Base-by-base conservation (phyloP, 495 filamentous ascomycete species). In the Talaromyces borbonicus region DNA sequence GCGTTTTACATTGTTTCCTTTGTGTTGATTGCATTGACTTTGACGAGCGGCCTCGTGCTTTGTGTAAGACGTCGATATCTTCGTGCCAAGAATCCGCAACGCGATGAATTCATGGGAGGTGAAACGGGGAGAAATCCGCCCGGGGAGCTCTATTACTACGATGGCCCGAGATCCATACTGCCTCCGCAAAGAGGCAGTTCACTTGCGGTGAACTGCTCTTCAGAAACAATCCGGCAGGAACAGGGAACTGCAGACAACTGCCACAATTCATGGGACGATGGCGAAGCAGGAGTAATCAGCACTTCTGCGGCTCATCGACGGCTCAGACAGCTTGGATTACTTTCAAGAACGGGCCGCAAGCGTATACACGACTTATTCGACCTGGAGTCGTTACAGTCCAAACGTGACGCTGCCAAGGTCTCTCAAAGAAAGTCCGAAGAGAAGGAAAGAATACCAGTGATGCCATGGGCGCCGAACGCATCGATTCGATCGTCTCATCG, bases 391-490 rank as follows among this genome's bases (percentile, higher is more conserved):
- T 14, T 41, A 20, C 35, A 32, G 23, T 48, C 46, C 18, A 48
- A 19, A 11, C 16, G 27, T 19, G 46, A 24, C 9, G 18, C 24
- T 29, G 23, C 16, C 5, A 41, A 31, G 11, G 27, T 8, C 12
- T 8, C 12, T 15, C 41, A 32, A 27, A 24, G 14, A 43, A 24
- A 31, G 5, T 35, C 43, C 19, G 30, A 32, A 16, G 43, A 46
- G 11, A 40, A 15, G 8, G 22, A 32, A 7, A 20, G 42, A 8
- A 22, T 48, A 18, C 46, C 46, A 41, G 46, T 48, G 24, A 39
- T 48, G 33, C 46, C 46, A 8, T 27, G 46, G 33, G 46, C 46
- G 14, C 46, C 22, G 4, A 48, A 48, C 24, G 46, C 46, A 22
- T 39, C 8, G 12, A 24, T 48, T 11, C 46, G 46, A 39, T 27